Evolutionary conservation across 139 green algal species (phyloP), one percentile per base, ranked within the genome.

Genomic region (Diplosphaera chodatii): DNA sequence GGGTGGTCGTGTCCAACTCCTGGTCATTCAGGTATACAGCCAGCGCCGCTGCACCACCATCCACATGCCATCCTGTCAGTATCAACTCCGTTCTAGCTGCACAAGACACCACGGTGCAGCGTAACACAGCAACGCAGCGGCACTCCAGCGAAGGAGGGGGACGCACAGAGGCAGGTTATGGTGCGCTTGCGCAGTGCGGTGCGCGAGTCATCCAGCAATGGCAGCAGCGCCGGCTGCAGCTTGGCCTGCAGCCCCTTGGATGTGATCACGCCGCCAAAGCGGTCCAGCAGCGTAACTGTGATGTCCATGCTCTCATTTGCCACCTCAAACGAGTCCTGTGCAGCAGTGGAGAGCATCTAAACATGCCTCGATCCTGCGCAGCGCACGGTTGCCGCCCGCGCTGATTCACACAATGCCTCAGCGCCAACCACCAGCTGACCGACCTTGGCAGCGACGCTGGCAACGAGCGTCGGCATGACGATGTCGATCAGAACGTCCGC

Each of bases 281-380:
- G 80, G 6, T 48, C 40, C 16, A 92, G 33, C 25, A 94, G 66
- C 16, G 91, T 88, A 27, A 71, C 69, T 67, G 91, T 80, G 66
- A 96, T 84, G 72, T 96, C 92, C 68, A 97, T 71, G 72, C 84
- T 83, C 32, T 85, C 82, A 64, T 55, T 78, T 25, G 68, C 68
- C 16, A 90, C 69, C 22, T 89, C 82, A 21, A 55, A 31, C 3
- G 63, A 37, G 8, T 74, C 71, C 76, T 77, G 69, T 33, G 27
- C 13, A 62, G 30, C 62, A 74, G 5, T 3, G 28, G 1, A 13
- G 16, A 10, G n/a, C n/a, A n/a, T n/a, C n/a, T n/a, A n/a, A n/a
- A n/a, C n/a, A n/a, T n/a, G n/a, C n/a, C n/a, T n/a, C n/a, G n/a
- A n/a, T n/a, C n/a, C n/a, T n/a, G n/a, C n/a, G n/a, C n/a, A n/a